A percentile compares a stretch with the other conserved stretches of the same genome.
phyloP scores from a whole-genome alignment of 306 rosid genomes.

The Psophocarpus tetragonolobus region DNA sequence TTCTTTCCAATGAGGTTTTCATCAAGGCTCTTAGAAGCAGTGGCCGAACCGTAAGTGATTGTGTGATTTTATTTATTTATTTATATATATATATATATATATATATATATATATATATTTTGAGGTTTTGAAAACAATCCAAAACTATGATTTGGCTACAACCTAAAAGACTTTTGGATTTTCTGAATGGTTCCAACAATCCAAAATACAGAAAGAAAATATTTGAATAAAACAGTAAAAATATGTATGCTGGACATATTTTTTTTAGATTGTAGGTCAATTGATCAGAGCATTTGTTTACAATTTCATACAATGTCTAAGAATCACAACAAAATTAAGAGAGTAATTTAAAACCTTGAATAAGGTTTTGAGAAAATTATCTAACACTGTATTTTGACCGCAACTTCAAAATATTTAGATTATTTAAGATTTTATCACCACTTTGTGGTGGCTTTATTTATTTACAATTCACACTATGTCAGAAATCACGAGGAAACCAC shows the following conservation, averaged over 20 bases:
- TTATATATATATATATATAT: too few relatives aligned
- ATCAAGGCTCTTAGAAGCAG: constrained; percentile 91
- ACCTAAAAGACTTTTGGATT: too few relatives aligned
- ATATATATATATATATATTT: too few relatives aligned
- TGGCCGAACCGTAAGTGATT: constrained; percentile 81
- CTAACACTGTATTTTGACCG: neutral
- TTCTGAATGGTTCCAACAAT: too few relatives aligned
- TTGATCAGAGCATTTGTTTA: neutral
- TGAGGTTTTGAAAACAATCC: neutral
- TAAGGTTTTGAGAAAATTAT: neutral
- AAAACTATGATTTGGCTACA: too few relatives aligned
- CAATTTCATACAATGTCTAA: neutral
- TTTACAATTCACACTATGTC: neutral
- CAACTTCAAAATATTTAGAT: too few relatives aligned
- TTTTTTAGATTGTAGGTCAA: too few relatives aligned
- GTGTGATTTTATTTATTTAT: neutral
- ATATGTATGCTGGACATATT: too few relatives aligned
- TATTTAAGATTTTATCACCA: neutral
- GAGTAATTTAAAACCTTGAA: neutral
- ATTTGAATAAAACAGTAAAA: too few relatives aligned
- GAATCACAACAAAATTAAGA: too few relatives aligned
- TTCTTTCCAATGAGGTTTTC: constrained; percentile 93
- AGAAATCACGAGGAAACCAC: neutral
- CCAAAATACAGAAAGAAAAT: too few relatives aligned
- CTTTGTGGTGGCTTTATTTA: neutral